These are phyloP conservation scores for Seiridium unicorne DNA, from an alignment of 2,329 filamentous ascomycete genomes.

Conservation along the genomic window DNA sequence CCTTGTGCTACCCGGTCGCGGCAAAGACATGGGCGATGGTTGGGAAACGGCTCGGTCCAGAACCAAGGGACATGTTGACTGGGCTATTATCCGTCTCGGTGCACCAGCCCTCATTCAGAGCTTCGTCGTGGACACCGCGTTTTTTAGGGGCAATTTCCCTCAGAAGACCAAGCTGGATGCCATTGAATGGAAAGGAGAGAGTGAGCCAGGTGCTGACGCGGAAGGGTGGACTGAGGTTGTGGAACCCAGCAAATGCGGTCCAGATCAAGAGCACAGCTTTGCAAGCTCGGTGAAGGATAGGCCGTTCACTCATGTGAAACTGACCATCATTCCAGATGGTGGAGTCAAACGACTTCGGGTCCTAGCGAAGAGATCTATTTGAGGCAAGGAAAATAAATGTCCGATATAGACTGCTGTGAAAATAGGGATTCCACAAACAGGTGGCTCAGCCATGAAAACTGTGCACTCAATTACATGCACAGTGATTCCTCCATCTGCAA, in stretches of 20 bases:
- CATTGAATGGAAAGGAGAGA: conserved; percentile 51
- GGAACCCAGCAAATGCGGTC: conserved; percentile 64
- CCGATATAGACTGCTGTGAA: too few species aligned
- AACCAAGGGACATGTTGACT: conserved; percentile 71
- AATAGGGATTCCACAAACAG: too few species aligned
- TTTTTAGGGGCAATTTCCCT: conserved; percentile 82
- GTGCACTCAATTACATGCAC: background rate
- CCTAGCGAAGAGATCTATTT: conserved; percentile 59
- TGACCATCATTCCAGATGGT: conserved; percentile 91
- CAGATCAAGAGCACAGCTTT: conserved; percentile 72
- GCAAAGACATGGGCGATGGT: conserved; percentile 83
- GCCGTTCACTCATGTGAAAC: conserved; percentile 78
- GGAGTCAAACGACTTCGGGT: conserved; percentile 86
- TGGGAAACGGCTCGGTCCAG: conserved; percentile 82
- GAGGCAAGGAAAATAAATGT: background rate
- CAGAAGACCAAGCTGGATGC: conserved; percentile 70
- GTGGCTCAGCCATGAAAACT: background rate
- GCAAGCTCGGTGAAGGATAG: conserved; percentile 52
- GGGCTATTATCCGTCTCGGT: conserved; percentile 75
- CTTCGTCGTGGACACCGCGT: conserved; percentile 76
- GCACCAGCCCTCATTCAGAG: conserved; percentile 62
- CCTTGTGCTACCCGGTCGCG: conserved; percentile 73
- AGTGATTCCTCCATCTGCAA: too few species aligned
- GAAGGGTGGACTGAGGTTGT: conserved; percentile 66
- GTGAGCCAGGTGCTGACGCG: conserved; percentile 55